Base-by-base conservation (phyloP, 139 green algal genomes). In the Pleodorina starrii region DNA sequence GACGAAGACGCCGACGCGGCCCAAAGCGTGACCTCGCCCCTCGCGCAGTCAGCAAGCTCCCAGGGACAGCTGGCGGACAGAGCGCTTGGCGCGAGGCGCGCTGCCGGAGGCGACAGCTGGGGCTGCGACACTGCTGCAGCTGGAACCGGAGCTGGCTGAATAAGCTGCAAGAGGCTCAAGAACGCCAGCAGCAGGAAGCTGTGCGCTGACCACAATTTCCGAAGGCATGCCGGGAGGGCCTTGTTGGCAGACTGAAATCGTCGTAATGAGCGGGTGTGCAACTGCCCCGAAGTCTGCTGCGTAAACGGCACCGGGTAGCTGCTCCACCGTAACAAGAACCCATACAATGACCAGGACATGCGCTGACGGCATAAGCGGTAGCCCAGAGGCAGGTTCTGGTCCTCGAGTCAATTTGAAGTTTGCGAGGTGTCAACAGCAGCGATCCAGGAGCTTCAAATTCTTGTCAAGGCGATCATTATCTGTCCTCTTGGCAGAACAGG, bases 281-380 rank as follows among this genome's bases (percentile, higher is more conserved):
- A 17, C 19, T 68, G 57, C 29, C 57, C 57, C n/a, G n/a, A n/a
- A 68, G 5, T 68, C 57, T 27, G 57, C 14, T 68, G 14, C 17
- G 57, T 32, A 29, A 5, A 12, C 29, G 54, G 54, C 54, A 12
- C 54, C 54, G 3, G 21, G 7, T 66, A 66, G 25, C 25, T 66
- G 5, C 29, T 66, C 68, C 35, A 32, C 68, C 68, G 46, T 7
- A 48, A 7, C 68, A 76, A 7, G 68, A 10, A 43, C 68, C 32
- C 68, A 76, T 76, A 23, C 68, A 44, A 25, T 44, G 35, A 21
- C 14, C 36, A 25, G 17, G 46, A 25, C 68, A 76, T 76, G 68
- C 68, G 68, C 68, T 27, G 35, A 76, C 35, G 14, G 68, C 68
- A 76, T 76, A 76, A 76, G 68, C n/a, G n/a, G n/a, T n/a, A n/a